phyloP scores from a whole-genome alignment of 2,329 filamentous ascomycete species.

The Aspergillus ochraceoroseus region DNA sequence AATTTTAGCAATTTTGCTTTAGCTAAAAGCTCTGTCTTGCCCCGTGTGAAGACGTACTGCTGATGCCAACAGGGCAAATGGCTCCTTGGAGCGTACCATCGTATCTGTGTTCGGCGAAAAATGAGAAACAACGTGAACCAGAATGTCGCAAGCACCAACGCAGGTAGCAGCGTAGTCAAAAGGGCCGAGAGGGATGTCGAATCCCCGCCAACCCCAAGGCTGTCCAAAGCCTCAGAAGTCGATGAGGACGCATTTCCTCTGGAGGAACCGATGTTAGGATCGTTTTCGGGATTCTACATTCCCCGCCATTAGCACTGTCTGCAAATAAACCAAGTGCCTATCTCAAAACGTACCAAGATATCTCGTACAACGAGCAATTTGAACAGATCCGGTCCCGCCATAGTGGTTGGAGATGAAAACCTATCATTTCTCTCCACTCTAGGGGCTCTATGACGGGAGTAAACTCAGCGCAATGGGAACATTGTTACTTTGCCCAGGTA shows the following conservation, averaged over 20 bases:
- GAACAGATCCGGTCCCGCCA: constrained; percentile 5
- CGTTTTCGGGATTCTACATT: constrained; percentile 36
- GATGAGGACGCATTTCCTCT: constrained; percentile 38
- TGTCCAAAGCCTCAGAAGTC: constrained; percentile 29
- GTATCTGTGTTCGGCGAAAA: constrained; percentile 42
- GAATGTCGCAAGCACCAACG: constrained; percentile 43
- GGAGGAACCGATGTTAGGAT: constrained; percentile 42
- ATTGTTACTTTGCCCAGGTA: background rate
- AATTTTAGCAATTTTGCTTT: background rate
- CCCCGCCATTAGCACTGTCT: background rate
- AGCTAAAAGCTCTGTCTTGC: background rate
- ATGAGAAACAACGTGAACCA: constrained; percentile 46
- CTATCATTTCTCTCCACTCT: constrained; percentile 2
- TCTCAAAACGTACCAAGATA: constrained; percentile 14
- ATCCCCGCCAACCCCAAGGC: constrained; percentile 27
- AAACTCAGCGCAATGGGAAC: background rate
- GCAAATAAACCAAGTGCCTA: background rate
- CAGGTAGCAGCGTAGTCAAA: constrained; percentile 48
- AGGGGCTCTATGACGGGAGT: background rate
- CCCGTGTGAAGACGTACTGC: constrained; percentile 34
- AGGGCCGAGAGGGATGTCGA: constrained; percentile 51
- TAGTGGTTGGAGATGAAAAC: background rate
- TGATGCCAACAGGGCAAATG: constrained; percentile 42
- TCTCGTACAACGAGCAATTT: constrained; percentile 9
- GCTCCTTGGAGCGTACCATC: constrained; percentile 46